A percentile compares a stretch with the other conserved stretches of the same genome.
Evolutionary conservation across 1,139 yeast species (phyloP).

Genomic region (Geotrichum restrictum): DNA sequence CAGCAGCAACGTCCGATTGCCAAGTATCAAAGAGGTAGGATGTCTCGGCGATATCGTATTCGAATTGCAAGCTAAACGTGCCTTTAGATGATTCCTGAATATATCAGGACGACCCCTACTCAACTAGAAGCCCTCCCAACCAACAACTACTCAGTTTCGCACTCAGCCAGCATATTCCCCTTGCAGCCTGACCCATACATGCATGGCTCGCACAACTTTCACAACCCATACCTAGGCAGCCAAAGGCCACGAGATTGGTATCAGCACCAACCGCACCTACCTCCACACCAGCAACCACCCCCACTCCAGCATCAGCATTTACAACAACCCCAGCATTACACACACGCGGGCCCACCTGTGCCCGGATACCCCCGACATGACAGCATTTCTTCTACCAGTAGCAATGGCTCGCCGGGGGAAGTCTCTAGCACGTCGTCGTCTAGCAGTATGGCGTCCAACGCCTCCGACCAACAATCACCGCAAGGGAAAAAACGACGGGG

Average conservation of each 20-base stretch:
- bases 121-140: neutral
- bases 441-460: neutral
- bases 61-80: neutral
- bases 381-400: neutral
- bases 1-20: constrained; percentile 4
- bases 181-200: constrained; percentile 3
- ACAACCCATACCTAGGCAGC: constrained; percentile 1
- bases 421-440: neutral
- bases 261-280: neutral
- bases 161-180: neutral
- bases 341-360: neutral
- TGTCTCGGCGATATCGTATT: neutral
- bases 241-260: neutral
- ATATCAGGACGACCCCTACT: neutral
- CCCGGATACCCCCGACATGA: neutral
- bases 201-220: neutral
- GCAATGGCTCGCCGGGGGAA: neutral
- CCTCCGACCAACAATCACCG: neutral
- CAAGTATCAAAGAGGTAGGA: constrained; percentile 9
- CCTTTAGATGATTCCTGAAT: constrained; percentile 8
- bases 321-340: neutral
- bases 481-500: constrained; percentile 49
- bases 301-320: neutral
- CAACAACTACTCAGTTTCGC: neutral
- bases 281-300: neutral